Percentiles rank a stretch among this genome's conserved stretches.
phyloP scores from a whole-genome alignment of 75 land plant species.

The Pinus tabuliformis region DNA sequence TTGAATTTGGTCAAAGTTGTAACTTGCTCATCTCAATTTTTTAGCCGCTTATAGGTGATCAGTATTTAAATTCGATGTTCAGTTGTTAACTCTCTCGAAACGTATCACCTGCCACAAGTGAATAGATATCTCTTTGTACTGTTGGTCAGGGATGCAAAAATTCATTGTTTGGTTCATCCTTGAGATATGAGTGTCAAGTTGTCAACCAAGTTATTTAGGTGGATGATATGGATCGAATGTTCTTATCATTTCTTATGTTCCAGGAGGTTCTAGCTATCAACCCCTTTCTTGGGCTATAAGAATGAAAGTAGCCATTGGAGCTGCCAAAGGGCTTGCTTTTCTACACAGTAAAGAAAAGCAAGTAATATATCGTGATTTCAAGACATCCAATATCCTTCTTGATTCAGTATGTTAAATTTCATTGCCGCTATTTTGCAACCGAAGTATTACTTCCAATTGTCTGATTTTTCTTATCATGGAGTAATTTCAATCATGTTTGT shows the following conservation, averaged over 20 bases:
- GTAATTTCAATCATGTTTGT: neutral
- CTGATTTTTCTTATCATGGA: neutral
- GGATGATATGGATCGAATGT: neutral
- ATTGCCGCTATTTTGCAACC: neutral
- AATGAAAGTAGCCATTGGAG: slow-evolving; percentile 57
- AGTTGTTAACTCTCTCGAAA: neutral
- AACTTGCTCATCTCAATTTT: neutral
- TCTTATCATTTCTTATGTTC: slow-evolving; percentile 1
- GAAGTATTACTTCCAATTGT: neutral
- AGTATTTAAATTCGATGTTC: neutral
- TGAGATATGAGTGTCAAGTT: neutral
- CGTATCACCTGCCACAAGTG: neutral
- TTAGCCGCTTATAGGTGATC: neutral
- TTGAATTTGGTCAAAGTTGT: neutral
- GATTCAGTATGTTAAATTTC: slow-evolving; percentile 33
- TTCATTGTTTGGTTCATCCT: neutral
- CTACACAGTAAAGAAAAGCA: slow-evolving; percentile 42
- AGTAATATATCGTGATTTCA: slow-evolving; percentile 61
- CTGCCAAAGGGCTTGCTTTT: slow-evolving; percentile 61
- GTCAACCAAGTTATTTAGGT: neutral
- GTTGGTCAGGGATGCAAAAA: neutral
- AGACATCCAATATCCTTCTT: slow-evolving; percentile 64
- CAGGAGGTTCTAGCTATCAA: slow-evolving; percentile 36
- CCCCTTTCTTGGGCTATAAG: slow-evolving; percentile 62
- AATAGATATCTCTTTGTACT: neutral